Evolutionary conservation across 1,284 basidiomycete genomes (phyloP).

Genomic region (Bondarzewia mesenterica): DNA sequence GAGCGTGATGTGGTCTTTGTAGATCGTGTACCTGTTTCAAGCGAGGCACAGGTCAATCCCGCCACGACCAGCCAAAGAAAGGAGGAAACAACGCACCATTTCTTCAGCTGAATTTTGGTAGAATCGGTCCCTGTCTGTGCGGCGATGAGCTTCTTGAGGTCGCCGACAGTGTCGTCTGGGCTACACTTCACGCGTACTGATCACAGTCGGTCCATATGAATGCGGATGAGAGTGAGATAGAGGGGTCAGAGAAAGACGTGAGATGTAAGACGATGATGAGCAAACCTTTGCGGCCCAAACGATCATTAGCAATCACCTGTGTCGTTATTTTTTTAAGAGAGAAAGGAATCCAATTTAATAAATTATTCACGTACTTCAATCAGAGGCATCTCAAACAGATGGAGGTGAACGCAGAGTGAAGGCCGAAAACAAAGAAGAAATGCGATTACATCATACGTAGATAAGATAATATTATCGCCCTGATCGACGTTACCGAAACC

Average conservation of each 20-base stretch:
- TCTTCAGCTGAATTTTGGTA: conserved; percentile 90
- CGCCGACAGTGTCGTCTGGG: conserved; percentile 93
- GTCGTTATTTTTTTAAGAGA: too few relatives aligned
- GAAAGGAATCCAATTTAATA: too few relatives aligned
- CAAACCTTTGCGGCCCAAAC: conserved; percentile 89
- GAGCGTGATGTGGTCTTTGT: conserved; percentile 93
- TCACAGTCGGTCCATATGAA: too few relatives aligned
- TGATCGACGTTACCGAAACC: too few relatives aligned
- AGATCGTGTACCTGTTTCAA: conserved; percentile 73
- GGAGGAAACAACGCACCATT: conserved; percentile 59
- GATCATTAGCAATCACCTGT: conserved; percentile 94
- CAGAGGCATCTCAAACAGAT: conserved; percentile 35
- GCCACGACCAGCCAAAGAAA: not conserved
- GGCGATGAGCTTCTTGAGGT: conserved; percentile 93
- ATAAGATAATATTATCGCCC: too few relatives aligned
- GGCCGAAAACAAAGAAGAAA: too few relatives aligned
- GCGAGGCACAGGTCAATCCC: too few relatives aligned
- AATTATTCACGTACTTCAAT: conserved; percentile 43
- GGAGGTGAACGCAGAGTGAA: not conserved
- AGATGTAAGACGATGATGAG: too few relatives aligned
- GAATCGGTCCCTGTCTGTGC: conserved; percentile 90
- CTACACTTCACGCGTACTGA: conserved; percentile 91
- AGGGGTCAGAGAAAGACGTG: too few relatives aligned
- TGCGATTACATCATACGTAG: too few relatives aligned
- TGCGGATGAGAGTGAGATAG: too few relatives aligned